phyloP scores from a whole-genome alignment of 2,329 filamentous ascomycete species.

The Venturia pyrina region DNA sequence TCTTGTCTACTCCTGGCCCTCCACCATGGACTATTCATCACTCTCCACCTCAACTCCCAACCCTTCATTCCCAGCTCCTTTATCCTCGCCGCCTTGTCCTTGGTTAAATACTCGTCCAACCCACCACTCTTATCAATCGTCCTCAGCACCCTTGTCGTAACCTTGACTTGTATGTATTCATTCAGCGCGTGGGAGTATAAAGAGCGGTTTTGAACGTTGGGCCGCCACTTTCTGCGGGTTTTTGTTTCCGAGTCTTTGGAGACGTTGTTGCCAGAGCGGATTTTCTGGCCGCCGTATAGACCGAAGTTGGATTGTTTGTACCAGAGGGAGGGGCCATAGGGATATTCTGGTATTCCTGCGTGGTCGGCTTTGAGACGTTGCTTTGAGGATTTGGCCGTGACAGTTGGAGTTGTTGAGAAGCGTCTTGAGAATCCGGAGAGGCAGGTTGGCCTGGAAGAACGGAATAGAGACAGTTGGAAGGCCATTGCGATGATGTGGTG shows the following conservation, averaged over 20 bases:
- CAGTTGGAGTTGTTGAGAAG: background rate
- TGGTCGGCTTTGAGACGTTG: constrained; percentile 1
- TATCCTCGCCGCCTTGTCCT: constrained; percentile 65
- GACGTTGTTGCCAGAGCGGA: constrained; percentile 73
- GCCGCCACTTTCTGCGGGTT: constrained; percentile 62
- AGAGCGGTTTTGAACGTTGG: constrained; percentile 59
- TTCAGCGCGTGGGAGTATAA: constrained; percentile 56
- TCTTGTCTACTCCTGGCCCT: constrained; percentile 48
- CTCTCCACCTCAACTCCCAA: constrained; percentile 80
- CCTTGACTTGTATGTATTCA: constrained; percentile 53
- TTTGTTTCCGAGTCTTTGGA: constrained; percentile 58
- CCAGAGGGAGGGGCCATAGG: constrained; percentile 56
- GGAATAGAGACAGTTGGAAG: background rate
- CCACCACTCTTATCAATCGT: constrained; percentile 75
- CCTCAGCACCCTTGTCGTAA: constrained; percentile 56
- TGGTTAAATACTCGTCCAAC: constrained; percentile 83
- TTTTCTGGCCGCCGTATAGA: constrained; percentile 59
- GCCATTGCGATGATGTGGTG: constrained; percentile 1
- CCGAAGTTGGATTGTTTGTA: constrained; percentile 76
- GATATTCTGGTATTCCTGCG: constrained; percentile 44
- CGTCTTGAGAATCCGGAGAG: constrained; percentile 12
- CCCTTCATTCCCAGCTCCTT: constrained; percentile 82
- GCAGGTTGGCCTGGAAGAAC: background rate
- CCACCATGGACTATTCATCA: constrained; percentile 69
- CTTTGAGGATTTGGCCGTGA: constrained; percentile 3